Base-by-base conservation (phyloP, 164 flowering plant species). In the Sextonia rubra region DNA sequence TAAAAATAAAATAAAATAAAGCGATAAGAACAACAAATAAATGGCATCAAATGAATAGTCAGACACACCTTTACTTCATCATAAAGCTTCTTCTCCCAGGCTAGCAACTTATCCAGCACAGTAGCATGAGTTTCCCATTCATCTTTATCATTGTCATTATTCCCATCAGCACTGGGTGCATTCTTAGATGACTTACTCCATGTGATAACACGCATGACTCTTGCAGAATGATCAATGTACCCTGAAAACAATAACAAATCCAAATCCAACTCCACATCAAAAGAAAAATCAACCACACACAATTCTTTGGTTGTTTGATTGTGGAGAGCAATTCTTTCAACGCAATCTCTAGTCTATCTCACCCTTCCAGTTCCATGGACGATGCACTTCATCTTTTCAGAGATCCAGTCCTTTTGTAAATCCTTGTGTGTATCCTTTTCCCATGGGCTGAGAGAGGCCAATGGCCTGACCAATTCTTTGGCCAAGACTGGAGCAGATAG, bases 81-180 rank as follows among this genome's bases (percentile, higher is more conserved):
- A 77, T 87, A 92, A 0, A 94, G 89, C 80, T 94, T 94, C 74
- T 94, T 94, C 80, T 94, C 98, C 98, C 98, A 94, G 2, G 97
- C 97, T n/a, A 92, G 82, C 83, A 94, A 77, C 84, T 94, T 94
- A 74, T 94, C 98, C 82, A 94, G 76, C 52, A 92, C 85, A 71
- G 92, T 88, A n/a, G 98, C 98, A 83, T 88, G 97, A 47, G 97
- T 89, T 80, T 92, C 98, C 67, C 77, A 70, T 69, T 92, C 94
- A 60, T 89, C 97, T 20, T 81, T 71, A 72, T 89, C 90, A 63
- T 77, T 61, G 37, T 83, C 87, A 82, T 91, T 92, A 65, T 83
- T 86, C 62, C 78, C 84, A 60, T 76, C 89, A 69, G 74, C 73
- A 75, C 82, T 84, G 4, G 83, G 80, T 27, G 80, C 64, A 25